These are phyloP conservation scores for Lithohypha guttulata DNA, from an alignment of 2,329 filamentous ascomycete genomes.

Conservation along the genomic window DNA sequence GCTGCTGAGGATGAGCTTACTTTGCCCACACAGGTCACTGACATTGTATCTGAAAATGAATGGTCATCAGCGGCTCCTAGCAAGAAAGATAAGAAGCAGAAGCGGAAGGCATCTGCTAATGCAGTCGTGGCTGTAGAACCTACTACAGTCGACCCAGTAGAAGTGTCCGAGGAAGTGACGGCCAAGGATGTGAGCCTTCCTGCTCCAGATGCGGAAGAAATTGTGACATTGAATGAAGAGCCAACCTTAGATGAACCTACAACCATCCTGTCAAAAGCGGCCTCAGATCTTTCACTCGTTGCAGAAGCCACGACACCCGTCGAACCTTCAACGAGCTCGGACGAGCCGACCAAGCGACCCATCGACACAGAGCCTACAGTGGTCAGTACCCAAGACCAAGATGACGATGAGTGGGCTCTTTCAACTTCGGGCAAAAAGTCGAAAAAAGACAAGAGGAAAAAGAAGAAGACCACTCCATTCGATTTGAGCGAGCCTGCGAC, in stretches of 20 bases:
- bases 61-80: too few species aligned
- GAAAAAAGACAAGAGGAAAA: conserved; percentile 11
- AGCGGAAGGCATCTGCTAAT: not conserved
- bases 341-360: too few species aligned
- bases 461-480: conserved; percentile 5
- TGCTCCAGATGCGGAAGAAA: not conserved
- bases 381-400: not conserved
- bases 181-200: not conserved
- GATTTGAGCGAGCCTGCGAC: not conserved
- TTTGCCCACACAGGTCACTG: too few species aligned
- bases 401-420: conserved; percentile 2
- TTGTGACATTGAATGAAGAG: not conserved
- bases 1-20: too few species aligned
- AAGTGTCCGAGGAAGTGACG: not conserved
- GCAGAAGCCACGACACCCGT: not conserved
- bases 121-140: too few species aligned
- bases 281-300: not conserved
- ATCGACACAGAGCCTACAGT: not conserved
- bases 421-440: not conserved
- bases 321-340: not conserved
- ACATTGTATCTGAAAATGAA: too few species aligned
- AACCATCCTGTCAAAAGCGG: not conserved
- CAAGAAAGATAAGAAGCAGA: conserved; percentile 22
- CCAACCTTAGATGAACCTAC: not conserved
- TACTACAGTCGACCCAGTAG: too few species aligned